Conservation (phyloP, 2,329 filamentous ascomycete genomes). For the Alternaria angustiovoidea region DNA sequence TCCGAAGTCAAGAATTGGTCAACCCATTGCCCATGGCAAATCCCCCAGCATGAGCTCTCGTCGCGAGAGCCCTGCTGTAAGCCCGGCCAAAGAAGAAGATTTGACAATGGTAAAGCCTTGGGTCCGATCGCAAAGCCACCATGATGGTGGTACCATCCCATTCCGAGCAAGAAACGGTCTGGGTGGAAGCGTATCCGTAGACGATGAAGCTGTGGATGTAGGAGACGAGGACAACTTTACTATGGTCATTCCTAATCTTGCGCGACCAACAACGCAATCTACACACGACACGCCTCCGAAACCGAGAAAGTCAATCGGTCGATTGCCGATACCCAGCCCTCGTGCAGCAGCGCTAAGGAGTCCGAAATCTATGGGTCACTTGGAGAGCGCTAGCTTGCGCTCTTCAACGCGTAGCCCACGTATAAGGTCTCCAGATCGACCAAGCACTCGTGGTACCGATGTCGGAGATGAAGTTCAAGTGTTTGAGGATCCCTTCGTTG, state of each 20-base stretch:
- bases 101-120: constrained; percentile 58
- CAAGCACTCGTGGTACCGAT: constrained; percentile 42
- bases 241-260: constrained; percentile 58
- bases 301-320: constrained; percentile 29
- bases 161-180: constrained; percentile 51
- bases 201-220: constrained; percentile 48
- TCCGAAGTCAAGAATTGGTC: constrained; percentile 48
- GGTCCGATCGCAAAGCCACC: constrained; percentile 44
- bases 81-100: constrained; percentile 55
- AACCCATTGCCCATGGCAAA: constrained; percentile 40
- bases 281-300: constrained; percentile 47
- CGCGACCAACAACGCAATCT: constrained; percentile 38
- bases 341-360: constrained; percentile 37
- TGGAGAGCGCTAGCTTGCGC: constrained; percentile 22
- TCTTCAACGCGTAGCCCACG: constrained; percentile 42
- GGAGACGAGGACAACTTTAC: constrained; percentile 60
- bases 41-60: constrained; percentile 38
- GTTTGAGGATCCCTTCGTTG: constrained; percentile 62
- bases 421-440: constrained; percentile 45
- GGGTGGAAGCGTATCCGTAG: constrained; percentile 51
- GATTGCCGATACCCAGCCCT: constrained; percentile 40
- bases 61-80: constrained; percentile 44
- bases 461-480: constrained; percentile 57
- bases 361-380: constrained; percentile 41
- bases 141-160: constrained; percentile 39